Conservation (phyloP, 257 asterid genomes). For the Solanum pinnatisectum region DNA sequence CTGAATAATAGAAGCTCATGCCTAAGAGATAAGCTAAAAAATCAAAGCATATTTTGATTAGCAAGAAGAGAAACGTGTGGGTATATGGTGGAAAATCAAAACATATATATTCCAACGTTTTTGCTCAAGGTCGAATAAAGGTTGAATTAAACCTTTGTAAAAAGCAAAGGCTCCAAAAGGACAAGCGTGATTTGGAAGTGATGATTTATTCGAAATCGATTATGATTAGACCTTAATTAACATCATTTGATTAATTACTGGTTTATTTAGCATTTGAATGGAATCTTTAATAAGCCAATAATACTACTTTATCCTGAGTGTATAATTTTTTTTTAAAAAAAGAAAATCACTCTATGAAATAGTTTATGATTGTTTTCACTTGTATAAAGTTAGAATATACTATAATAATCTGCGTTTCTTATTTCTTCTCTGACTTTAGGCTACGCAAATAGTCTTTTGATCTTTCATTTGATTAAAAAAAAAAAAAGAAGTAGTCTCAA, state of each 20-base stretch:
- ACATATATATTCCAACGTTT: neutral
- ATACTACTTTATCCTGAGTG: neutral
- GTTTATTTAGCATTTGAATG: neutral
- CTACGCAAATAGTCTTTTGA: neutral
- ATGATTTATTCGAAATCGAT: neutral
- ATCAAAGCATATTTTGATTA: neutral
- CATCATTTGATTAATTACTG: neutral
- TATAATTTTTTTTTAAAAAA: neutral
- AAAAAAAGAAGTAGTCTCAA: neutral
- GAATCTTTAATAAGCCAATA: neutral
- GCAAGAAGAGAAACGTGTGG: neutral
- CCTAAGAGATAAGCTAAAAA: neutral
- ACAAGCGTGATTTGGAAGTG: neutral
- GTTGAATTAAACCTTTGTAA: neutral
- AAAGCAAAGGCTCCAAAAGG: neutral
- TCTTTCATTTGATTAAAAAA: neutral
- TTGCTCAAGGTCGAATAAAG: neutral
- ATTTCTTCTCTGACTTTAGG: neutral
- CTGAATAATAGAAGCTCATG: neutral
- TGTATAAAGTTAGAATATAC: neutral
- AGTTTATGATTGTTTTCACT: neutral
- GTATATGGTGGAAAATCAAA: neutral
- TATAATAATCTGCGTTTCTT: neutral
- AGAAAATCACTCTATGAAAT: neutral
- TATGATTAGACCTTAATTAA: neutral